Percentiles rank a stretch among this genome's conserved stretches.
Evolutionary conservation across 2,329 filamentous ascomycete genomes (phyloP).

Genomic region (Aspergillus candidus): DNA sequence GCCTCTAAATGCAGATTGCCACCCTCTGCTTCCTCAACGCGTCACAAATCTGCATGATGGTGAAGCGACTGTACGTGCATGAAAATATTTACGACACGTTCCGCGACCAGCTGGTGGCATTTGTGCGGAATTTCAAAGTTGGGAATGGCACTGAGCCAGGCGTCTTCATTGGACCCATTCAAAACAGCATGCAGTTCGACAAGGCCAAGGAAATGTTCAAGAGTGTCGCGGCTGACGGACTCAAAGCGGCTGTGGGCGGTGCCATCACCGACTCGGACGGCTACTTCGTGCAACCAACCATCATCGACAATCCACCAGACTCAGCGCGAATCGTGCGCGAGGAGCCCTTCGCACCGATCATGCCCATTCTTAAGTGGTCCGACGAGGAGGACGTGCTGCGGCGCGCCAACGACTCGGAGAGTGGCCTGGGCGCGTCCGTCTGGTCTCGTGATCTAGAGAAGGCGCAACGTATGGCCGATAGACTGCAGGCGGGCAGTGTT

Average conservation of each 20-base stretch:
- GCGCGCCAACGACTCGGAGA: slow-evolving; percentile 49
- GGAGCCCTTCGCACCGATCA: slow-evolving; percentile 59
- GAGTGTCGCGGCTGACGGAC: slow-evolving; percentile 50
- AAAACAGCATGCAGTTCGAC: slow-evolving; percentile 61
- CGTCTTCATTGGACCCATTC: slow-evolving; percentile 54
- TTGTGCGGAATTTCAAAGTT: slow-evolving; percentile 39
- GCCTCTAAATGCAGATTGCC: slow-evolving; percentile 31
- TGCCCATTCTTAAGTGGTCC: slow-evolving; percentile 57
- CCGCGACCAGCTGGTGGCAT: slow-evolving; percentile 41
- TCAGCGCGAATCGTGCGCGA: slow-evolving; percentile 51
- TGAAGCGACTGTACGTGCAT: slow-evolving; percentile 58
- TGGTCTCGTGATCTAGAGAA: slow-evolving; percentile 50
- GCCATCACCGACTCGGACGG: slow-evolving; percentile 41
- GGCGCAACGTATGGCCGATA: slow-evolving; percentile 48
- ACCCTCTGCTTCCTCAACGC: slow-evolving; percentile 48
- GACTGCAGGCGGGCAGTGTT: slow-evolving; percentile 53
- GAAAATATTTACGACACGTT: slow-evolving; percentile 55
- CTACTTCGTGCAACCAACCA: slow-evolving; percentile 55
- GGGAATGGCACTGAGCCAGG: slow-evolving; percentile 38
- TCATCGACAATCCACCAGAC: slow-evolving; percentile 54
- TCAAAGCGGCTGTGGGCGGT: slow-evolving; percentile 49
- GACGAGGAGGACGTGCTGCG: slow-evolving; percentile 55
- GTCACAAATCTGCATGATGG: slow-evolving; percentile 52
- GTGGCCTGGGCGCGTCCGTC: slow-evolving; percentile 53
- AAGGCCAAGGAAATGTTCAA: slow-evolving; percentile 52